Evolutionary conservation across 768 basidiomycete species (phyloP), one percentile per base, ranked within the genome.

Genomic region (Tricholoma furcatifolium): DNA sequence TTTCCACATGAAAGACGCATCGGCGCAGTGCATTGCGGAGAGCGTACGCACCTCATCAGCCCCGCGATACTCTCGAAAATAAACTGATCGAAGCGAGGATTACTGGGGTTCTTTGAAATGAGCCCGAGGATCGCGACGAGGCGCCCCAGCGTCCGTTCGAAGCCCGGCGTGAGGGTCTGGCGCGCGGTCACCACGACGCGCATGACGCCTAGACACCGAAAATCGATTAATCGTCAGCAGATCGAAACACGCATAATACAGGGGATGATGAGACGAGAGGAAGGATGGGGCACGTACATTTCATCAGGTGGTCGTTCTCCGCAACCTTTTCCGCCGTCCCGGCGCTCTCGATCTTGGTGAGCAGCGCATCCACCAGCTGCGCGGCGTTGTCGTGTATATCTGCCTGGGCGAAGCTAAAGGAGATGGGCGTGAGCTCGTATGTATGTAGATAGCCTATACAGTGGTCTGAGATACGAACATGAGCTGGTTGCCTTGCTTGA

Each of bases 261-360:
- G n/a, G n/a, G n/a, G n/a, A n/a, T n/a, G n/a, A n/a, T n/a, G n/a
- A n/a, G n/a, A n/a, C n/a, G n/a, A n/a, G n/a, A n/a, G n/a, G n/a
- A 14, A 34, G 20, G 5, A 10, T 70, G 85, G 43, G n/a, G n/a
- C n/a, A n/a, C 39, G 20, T 58, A 95, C 96, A 95, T 76, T 92
- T 94, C 94, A 98, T 99, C 43, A 98, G 73, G 67, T 97, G 90
- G 68, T 98, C 96, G 60, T 99, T 99, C 67, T 98, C 95, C 0
- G 96, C 93, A 30, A 96, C 83, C 72, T 96, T 95, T 66, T 97
- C 91, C 0, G 97, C 85, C 3, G 88, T 88, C 2, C 77, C 79
- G 6, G 84, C 88, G 38, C 74, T 70, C 67, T 94, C 92, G 40
- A 97, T 89, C 67, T 88, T 93, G 36, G 70, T 68, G 57, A 99